A percentile compares a stretch with the other conserved stretches of the same genome.
These are phyloP conservation scores for Xylona heveae DNA, from an alignment of 495 filamentous ascomycete species.

Conservation along the genomic window DNA sequence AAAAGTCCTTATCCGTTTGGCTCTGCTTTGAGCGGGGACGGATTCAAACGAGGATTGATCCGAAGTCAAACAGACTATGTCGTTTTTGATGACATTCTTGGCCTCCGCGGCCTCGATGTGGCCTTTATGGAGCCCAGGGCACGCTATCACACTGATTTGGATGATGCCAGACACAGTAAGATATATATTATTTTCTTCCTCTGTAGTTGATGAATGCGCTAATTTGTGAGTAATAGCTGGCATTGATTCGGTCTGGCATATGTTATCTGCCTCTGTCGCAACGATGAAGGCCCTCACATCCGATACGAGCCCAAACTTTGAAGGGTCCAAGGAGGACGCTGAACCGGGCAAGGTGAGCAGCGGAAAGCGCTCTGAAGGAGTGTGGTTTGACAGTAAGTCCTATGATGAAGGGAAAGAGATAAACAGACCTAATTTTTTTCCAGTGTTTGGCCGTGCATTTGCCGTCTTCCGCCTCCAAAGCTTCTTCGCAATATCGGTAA, in stretches of 20 bases:
- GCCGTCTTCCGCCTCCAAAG: slow-evolving; percentile 60
- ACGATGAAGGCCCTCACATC: slow-evolving; percentile 50
- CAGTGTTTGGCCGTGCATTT: slow-evolving; percentile 56
- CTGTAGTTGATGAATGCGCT: slow-evolving; percentile 2
- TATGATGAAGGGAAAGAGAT: neutral
- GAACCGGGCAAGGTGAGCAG: slow-evolving; percentile 46
- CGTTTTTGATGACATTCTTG: slow-evolving; percentile 59
- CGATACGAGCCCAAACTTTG: slow-evolving; percentile 48
- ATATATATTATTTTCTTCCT: too few relatives aligned
- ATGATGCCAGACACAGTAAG: slow-evolving; percentile 49
- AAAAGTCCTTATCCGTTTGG: slow-evolving; percentile 59
- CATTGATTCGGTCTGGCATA: slow-evolving; percentile 68
- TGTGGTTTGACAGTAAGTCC: slow-evolving; percentile 59
- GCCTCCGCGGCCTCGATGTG: slow-evolving; percentile 75
- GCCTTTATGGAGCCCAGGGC: slow-evolving; percentile 76
- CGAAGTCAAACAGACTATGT: slow-evolving; percentile 77
- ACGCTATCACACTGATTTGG: slow-evolving; percentile 79
- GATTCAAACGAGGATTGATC: slow-evolving; percentile 57
- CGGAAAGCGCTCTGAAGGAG: slow-evolving; percentile 44
- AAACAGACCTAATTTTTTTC: neutral
- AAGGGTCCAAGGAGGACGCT: slow-evolving; percentile 26
- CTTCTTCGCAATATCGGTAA: slow-evolving; percentile 72
- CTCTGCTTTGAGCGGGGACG: slow-evolving; percentile 58
- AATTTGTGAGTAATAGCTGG: slow-evolving; percentile 18
- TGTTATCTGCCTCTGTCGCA: slow-evolving; percentile 62